A percentile compares a stretch with the other conserved stretches of the same genome.
These are phyloP conservation scores for Phytophthora pluvialis DNA, from an alignment of 352 stramenopile genomes.

Conservation along the genomic window DNA sequence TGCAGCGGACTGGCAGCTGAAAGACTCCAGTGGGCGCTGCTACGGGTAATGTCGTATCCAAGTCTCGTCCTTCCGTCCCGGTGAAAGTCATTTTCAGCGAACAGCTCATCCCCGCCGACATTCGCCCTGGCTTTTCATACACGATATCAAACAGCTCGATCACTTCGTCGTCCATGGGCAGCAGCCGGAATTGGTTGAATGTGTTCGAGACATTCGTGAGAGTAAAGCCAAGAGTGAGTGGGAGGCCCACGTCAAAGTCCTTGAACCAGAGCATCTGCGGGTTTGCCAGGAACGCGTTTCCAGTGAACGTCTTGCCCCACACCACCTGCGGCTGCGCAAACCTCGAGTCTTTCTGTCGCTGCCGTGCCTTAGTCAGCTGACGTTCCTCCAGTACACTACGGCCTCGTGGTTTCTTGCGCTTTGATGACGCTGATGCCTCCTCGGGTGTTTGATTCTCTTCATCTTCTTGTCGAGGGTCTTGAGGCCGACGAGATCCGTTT, in stretches of 20 bases:
- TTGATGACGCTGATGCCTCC: conserved; percentile 1
- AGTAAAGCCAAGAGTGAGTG: conserved; percentile 65
- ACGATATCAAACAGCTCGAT: conserved; percentile 89
- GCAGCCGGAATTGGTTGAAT: conserved; percentile 92
- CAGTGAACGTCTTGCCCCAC: conserved; percentile 82
- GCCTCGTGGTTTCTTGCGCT: conserved; percentile 39
- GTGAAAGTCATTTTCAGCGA: conserved; percentile 77
- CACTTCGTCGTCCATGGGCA: conserved; percentile 73
- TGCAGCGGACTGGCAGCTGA: conserved; percentile 80
- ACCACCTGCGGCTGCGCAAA: conserved; percentile 75
- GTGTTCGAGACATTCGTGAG: conserved; percentile 93
- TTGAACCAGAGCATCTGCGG: conserved; percentile 87
- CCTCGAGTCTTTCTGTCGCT: conserved; percentile 61
- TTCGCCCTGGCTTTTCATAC: conserved; percentile 87
- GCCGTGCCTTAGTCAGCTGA: conserved; percentile 49
- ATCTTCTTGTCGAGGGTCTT: conserved; percentile 19
- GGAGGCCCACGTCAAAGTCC: conserved; percentile 87
- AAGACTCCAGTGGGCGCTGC: conserved; percentile 85
- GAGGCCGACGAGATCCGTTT: neutral
- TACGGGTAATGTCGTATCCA: conserved; percentile 66
- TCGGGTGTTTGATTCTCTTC: conserved; percentile 14
- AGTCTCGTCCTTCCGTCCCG: conserved; percentile 61
- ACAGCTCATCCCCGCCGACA: conserved; percentile 91
- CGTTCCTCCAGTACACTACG: conserved; percentile 71
- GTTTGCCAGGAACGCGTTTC: conserved; percentile 81